phyloP scores from a whole-genome alignment of 2,329 filamentous ascomycete species.

The Pestalotiopsis sp. region DNA sequence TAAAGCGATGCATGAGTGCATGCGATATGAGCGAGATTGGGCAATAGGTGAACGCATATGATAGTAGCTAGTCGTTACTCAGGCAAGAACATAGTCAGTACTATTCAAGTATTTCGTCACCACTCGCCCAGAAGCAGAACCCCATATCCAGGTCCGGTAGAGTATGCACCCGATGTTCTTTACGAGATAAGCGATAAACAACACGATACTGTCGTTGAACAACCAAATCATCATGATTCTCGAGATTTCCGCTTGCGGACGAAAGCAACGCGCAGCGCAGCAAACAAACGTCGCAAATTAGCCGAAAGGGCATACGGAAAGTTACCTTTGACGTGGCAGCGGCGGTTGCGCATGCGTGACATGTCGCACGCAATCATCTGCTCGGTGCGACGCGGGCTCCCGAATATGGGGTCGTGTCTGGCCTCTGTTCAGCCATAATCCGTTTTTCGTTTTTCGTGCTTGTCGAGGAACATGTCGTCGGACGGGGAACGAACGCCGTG shows the following conservation, averaged over 20 bases:
- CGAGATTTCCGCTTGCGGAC: not conserved
- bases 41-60: no score
- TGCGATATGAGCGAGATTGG: no score
- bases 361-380: slow-evolving; percentile 2
- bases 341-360: not conserved
- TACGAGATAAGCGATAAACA: not conserved
- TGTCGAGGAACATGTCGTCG: not conserved
- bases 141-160: no score
- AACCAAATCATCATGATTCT: not conserved
- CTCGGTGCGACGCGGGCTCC: not conserved
- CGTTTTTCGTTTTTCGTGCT: not conserved
- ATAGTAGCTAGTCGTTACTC: no score
- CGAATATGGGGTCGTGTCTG: not conserved
- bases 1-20: no score
- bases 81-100: no score
- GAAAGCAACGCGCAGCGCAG: not conserved
- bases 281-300: not conserved
- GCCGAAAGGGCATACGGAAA: not conserved
- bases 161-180: not conserved
- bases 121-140: no score
- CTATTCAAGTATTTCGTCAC: no score
- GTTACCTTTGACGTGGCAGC: slow-evolving; percentile 5
- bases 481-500: not conserved
- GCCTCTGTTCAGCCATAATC: not conserved
- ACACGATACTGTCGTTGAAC: not conserved